Evolutionary conservation across 306 rosid genomes (phyloP), one percentile per base, ranked within the genome.

Genomic region (Rubus parviflorus): DNA sequence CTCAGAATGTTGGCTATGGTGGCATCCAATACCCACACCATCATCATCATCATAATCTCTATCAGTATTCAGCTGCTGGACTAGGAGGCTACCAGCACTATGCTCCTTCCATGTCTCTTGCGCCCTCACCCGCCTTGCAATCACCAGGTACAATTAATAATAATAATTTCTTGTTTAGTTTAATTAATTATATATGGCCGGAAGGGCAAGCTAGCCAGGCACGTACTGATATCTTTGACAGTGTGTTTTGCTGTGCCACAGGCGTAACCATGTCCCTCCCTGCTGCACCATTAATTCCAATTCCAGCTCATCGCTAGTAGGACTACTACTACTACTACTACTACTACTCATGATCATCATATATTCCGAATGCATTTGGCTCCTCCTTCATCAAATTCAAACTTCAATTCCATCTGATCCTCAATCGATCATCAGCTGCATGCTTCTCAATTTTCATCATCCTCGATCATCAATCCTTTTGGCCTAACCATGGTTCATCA

Each of bases 241-340:
- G 98, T 95, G 89, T 95, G 97, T 85, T 95, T 95, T 88, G 97
- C 97, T 89, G 93, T 95, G 90, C 97, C 97, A 70, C 98, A 95
- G 98, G 98, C 98, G 96, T 95, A 82, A 95, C 86, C 75, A 85
- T 89, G 97, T 82, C 95, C 74, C 88, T 85, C 64, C 97, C 87
- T 76, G 86, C 97, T 75, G 41, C 67, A 61, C 42, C 68, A 35
- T 63, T 37, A 3, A 63, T 63, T 35, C 95, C 95, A 30, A 89
- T 94, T 81, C 92, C 95, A 30, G 68, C 45, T 46, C 97, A 90
- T 85, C 97, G 92, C 81, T 92, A 94, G 92, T 63, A 62, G 20
- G n/a, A 42, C 7, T 42, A 42, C 46, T 8, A 58, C 37, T 57
- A 57, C 35, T 22, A 57, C 63, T 57, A 22, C 15, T 57, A 57